Evolutionary conservation across 371 early-diverging fungal genomes (phyloP).

Genomic region (Apophysomyces trapeziformis): DNA sequence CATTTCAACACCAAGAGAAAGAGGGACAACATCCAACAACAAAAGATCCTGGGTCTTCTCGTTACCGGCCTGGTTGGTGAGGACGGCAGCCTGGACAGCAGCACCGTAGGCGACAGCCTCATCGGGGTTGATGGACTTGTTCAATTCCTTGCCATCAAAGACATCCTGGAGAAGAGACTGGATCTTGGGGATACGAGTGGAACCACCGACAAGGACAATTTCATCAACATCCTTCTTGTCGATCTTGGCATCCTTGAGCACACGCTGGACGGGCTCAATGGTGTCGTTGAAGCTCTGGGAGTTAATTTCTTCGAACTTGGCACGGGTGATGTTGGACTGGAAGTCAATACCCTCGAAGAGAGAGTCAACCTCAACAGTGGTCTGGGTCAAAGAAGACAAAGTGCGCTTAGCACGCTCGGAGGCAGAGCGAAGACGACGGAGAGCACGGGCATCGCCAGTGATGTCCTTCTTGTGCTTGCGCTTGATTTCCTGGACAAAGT

Average conservation of each 20-base stretch:
- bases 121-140: constrained; percentile 93
- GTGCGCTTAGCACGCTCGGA: constrained; percentile 98
- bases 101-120: constrained; percentile 98
- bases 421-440: constrained; percentile 93
- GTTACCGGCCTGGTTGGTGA: constrained; percentile 67
- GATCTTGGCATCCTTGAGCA: constrained; percentile 91
- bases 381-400: constrained; percentile 84
- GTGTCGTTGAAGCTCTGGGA: constrained; percentile 84
- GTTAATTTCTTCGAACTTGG: constrained; percentile 93
- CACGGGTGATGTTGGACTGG: constrained; percentile 90
- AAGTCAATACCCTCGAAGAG: constrained; percentile 90
- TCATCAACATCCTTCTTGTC: constrained; percentile 93
- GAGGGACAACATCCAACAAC: constrained; percentile 89
- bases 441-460: constrained; percentile 83
- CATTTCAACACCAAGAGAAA: constrained; percentile 93
- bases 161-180: constrained; percentile 96
- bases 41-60: constrained; percentile 76
- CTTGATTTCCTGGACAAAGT: constrained; percentile 87
- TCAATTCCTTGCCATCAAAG: constrained; percentile 87
- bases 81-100: constrained; percentile 90
- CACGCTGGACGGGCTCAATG: constrained; percentile 82
- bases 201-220: constrained; percentile 99
- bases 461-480: constrained; percentile 84
- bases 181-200: constrained; percentile 99
- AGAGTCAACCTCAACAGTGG: constrained; percentile 90